Evolutionary conservation across 169 alveolate genomes (phyloP), one percentile per base, ranked within the genome.

Genomic region (Plasmodium knowlesi): DNA sequence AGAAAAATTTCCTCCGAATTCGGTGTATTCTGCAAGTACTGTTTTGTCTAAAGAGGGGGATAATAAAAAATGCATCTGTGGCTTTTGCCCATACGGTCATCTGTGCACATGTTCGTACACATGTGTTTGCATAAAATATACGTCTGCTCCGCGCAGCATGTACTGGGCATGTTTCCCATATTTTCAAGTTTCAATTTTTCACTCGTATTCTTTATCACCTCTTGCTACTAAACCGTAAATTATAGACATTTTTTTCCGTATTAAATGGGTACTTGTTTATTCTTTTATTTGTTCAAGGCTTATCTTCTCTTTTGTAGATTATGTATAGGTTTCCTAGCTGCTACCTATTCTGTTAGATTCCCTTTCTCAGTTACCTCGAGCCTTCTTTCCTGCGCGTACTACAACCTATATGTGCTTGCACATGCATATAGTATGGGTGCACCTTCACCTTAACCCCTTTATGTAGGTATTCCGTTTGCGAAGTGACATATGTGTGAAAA

Each of bases 171-270:
- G 39, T 37, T 10, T 14, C 70, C 25, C 14, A 8, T 74, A 16
- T n/a, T n/a, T 3, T 39, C 25, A 32, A 16, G 12, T 22, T 86
- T 74, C 30, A 19, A 34, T n/a, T 22, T 54, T 83, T 46, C 54
- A 70, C 73, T n/a, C 8, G n/a, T 79, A 39, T 54, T 88, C 71
- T 39, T 78, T 79, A 19, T 88, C 70, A 88, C 94, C 94, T 88
- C 89, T 88, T 79, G 94, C 94, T 79, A 88, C 89, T 88, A 88
- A 88, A 30, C 94, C 94, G 79, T 88, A 88, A 54, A 88, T 88
- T 78, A 88, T 88, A 76, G 94, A 88, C 94, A 88, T 88, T 88
- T 88, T 88, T 57, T 39, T 39, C 53, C 30, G 54, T 67, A 39
- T 82, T 19, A n/a, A 70, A 83, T 83, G 25, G 41, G 39, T 50